A percentile compares a stretch with the other conserved stretches of the same genome.
These are phyloP conservation scores for Pyronema omphalodes DNA, from an alignment of 495 filamentous ascomycete genomes.

Conservation along the genomic window DNA sequence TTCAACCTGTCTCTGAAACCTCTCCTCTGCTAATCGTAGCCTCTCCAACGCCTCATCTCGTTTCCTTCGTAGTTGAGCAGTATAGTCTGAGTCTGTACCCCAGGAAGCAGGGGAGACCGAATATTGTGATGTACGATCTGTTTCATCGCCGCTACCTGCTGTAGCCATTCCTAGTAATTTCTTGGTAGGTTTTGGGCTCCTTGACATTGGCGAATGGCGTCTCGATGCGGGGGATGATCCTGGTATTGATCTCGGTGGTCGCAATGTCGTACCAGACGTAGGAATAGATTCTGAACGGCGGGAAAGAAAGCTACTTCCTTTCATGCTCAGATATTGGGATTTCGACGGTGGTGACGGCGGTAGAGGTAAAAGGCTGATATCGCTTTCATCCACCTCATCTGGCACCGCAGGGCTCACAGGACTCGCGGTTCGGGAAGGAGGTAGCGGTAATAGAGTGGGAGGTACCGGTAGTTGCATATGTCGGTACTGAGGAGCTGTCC, in stretches of 20 bases:
- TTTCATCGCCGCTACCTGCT: constrained; percentile 8
- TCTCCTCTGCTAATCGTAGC: constrained; percentile 7
- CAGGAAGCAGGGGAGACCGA: constrained; percentile 17
- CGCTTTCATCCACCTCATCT: neutral
- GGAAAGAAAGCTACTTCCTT: neutral
- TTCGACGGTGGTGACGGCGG: neutral
- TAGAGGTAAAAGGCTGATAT: neutral
- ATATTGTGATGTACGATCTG: constrained; percentile 15
- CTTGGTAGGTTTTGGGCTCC: neutral
- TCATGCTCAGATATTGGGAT: neutral
- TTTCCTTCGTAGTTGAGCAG: constrained; percentile 11
- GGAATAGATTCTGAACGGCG: neutral
- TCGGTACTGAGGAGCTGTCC: neutral
- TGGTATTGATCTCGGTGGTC: neutral
- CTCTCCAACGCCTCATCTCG: constrained; percentile 11
- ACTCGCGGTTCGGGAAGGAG: neutral
- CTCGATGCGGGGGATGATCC: neutral
- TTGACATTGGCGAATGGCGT: neutral
- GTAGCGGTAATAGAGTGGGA: neutral
- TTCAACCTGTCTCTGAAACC: constrained; percentile 4
- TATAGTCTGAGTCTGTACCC: constrained; percentile 17
- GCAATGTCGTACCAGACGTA: neutral
- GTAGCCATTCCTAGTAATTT: neutral
- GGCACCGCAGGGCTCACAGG: too few species aligned
- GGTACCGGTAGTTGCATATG: neutral